These are phyloP conservation scores for Allium cepa DNA, from an alignment of 106 monocot genomes.

Conservation along the genomic window DNA sequence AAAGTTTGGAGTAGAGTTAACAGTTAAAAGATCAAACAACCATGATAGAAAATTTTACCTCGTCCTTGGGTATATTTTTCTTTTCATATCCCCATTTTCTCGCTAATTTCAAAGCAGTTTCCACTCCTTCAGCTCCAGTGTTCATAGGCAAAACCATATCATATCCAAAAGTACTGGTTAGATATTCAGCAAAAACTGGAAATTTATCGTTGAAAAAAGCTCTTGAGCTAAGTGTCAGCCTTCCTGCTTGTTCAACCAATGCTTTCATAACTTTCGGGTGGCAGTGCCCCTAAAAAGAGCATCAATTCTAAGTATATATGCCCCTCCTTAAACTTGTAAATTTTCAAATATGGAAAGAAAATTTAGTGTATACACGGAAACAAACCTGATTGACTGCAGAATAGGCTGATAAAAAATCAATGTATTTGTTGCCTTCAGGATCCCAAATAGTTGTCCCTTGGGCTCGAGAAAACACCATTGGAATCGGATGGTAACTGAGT, in stretches of 20 bases:
- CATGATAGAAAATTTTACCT: conserved; percentile 34
- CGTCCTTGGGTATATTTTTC: conserved; percentile 87
- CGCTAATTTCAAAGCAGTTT: conserved; percentile 91
- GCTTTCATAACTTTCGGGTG: conserved; percentile 94
- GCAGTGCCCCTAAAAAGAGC: conserved; percentile 66
- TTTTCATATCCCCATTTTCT: conserved; percentile 98
- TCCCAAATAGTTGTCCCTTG: conserved; percentile 84
- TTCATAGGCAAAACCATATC: conserved; percentile 99
- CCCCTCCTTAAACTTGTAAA: neutral
- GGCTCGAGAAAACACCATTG: conserved; percentile 90
- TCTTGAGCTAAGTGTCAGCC: conserved; percentile 92
- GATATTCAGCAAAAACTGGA: conserved; percentile 71
- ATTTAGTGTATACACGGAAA: neutral
- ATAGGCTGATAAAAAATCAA: conserved; percentile 97
- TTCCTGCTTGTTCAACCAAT: conserved; percentile 72
- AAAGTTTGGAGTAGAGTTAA: neutral
- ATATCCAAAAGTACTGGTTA: conserved; percentile 78
- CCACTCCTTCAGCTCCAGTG: conserved; percentile 96
- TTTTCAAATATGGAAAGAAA: too few species aligned
- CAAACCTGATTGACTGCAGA: conserved; percentile 97
- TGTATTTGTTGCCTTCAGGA: conserved; percentile 96
- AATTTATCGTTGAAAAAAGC: conserved; percentile 98
- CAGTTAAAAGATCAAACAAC: neutral
- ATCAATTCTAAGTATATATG: neutral
- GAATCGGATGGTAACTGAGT: conserved; percentile 97